phyloP scores from a whole-genome alignment of 2,329 filamentous ascomycete genomes.

The Trichoderma pleuroti region DNA sequence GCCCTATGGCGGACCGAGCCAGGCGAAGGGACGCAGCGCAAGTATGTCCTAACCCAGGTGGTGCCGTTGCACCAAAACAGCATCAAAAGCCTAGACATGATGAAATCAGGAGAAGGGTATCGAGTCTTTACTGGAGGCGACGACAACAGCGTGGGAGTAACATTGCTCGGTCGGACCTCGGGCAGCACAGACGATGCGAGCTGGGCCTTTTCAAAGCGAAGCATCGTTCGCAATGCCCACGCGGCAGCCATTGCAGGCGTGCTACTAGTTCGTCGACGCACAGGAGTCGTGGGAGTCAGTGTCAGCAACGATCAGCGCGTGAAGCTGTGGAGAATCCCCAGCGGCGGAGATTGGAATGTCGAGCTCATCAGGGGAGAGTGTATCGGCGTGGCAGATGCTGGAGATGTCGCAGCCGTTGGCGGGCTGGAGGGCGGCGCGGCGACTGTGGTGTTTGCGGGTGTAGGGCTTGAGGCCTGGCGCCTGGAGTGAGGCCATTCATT shows the following conservation, averaged over 20 bases:
- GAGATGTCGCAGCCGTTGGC: constrained; percentile 45
- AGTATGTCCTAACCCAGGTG: constrained; percentile 31
- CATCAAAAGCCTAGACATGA: constrained; percentile 63
- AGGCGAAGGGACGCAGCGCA: constrained; percentile 7
- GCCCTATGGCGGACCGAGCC: constrained; percentile 31
- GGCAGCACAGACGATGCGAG: constrained; percentile 20
- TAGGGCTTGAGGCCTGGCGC: constrained; percentile 47
- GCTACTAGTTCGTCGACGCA: constrained; percentile 31
- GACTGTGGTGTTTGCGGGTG: constrained; percentile 42
- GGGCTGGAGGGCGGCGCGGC: constrained; percentile 9
- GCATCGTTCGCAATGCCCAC: constrained; percentile 53
- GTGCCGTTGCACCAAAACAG: constrained; percentile 71
- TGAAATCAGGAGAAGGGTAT: constrained; percentile 30
- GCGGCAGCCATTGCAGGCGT: constrained; percentile 67
- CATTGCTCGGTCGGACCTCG: constrained; percentile 29
- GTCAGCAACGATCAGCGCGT: constrained; percentile 61
- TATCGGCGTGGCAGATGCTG: constrained; percentile 59
- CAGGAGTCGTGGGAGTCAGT: constrained; percentile 37
- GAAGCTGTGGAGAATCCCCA: constrained; percentile 49
- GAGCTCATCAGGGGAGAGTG: constrained; percentile 48
- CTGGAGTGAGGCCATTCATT: background rate
- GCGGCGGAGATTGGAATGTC: constrained; percentile 27
- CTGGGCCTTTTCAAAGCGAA: constrained; percentile 26
- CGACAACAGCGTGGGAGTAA: constrained; percentile 73
- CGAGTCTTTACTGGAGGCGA: constrained; percentile 77